A percentile compares a stretch with the other conserved stretches of the same genome.
These are phyloP conservation scores for Mortierella sp. DNA, from an alignment of 371 early-diverging fungal species.

Conservation along the genomic window DNA sequence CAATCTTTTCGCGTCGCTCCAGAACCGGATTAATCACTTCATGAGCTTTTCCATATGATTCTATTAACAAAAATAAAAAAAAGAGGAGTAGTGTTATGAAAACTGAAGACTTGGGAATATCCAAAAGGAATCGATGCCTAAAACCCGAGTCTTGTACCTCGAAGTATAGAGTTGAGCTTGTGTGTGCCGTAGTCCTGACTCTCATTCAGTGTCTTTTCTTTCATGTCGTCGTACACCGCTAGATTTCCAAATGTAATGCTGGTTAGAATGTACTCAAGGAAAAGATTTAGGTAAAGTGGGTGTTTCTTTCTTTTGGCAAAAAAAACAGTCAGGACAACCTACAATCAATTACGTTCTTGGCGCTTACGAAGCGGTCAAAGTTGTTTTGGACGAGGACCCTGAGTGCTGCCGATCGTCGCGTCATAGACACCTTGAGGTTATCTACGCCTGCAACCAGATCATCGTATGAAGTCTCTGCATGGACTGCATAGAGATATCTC, in stretches of 20 bases:
- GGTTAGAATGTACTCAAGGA: background rate
- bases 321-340: conserved; percentile 8
- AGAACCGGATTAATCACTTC: conserved; percentile 91
- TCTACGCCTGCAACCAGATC: conserved; percentile 83
- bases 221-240: conserved; percentile 92
- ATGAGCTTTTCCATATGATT: conserved; percentile 74
- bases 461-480: conserved; percentile 82
- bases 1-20: conserved; percentile 84
- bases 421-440: conserved; percentile 75
- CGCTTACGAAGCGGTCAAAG: conserved; percentile 96
- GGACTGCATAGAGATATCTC: conserved; percentile 84
- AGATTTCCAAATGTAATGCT: background rate
- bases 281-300: conserved; percentile 4
- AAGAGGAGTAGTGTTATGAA: background rate
- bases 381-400: conserved; percentile 91
- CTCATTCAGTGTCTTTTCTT: conserved; percentile 80
- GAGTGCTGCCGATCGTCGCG: conserved; percentile 86
- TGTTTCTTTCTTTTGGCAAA: conserved; percentile 1
- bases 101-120: background rate
- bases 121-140: conserved; percentile 12
- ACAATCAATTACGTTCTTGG: conserved; percentile 95
- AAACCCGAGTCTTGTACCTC: conserved; percentile 60
- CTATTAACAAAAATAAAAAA: conserved; percentile 45
- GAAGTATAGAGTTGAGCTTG: conserved; percentile 66
- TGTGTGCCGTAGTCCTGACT: conserved; percentile 85